Conservation (phyloP, 176 grass and related monocot genomes). For the Otatea glauca region DNA sequence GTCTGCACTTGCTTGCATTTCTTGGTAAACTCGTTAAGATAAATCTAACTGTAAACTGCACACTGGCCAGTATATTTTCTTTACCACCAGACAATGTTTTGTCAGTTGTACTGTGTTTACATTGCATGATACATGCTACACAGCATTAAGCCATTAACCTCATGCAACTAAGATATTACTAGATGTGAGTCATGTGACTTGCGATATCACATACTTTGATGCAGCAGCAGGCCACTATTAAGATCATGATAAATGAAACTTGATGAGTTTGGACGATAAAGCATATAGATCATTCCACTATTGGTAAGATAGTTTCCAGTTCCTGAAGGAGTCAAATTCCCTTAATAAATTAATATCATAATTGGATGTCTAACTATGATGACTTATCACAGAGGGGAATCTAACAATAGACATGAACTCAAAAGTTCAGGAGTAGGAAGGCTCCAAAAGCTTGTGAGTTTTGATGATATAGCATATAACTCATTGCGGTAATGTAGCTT, state of each 20-base stretch:
- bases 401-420: neutral
- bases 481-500: neutral
- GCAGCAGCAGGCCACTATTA: neutral
- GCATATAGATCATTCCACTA: neutral
- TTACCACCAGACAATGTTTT: neutral
- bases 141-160: slow-evolving; percentile 4
- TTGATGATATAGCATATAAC: slow-evolving; percentile 1
- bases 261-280: slow-evolving; percentile 17
- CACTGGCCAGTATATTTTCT: slow-evolving; percentile 17
- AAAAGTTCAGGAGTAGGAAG: neutral
- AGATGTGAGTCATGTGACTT: neutral
- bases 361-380: slow-evolving; percentile 1
- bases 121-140: neutral
- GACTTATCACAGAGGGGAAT: neutral
- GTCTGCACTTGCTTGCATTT: slow-evolving; percentile 18
- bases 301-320: neutral
- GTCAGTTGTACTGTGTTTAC: neutral
- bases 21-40: neutral
- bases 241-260: neutral
- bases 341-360: neutral
- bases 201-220: slow-evolving; percentile 6
- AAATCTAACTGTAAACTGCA: neutral
- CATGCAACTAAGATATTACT: slow-evolving; percentile 25
- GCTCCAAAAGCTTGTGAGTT: slow-evolving; percentile 1
- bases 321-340: slow-evolving; percentile 1